These are phyloP conservation scores for Myrmaecium sp. DNA, from an alignment of 2,329 filamentous ascomycete genomes.

Conservation along the genomic window DNA sequence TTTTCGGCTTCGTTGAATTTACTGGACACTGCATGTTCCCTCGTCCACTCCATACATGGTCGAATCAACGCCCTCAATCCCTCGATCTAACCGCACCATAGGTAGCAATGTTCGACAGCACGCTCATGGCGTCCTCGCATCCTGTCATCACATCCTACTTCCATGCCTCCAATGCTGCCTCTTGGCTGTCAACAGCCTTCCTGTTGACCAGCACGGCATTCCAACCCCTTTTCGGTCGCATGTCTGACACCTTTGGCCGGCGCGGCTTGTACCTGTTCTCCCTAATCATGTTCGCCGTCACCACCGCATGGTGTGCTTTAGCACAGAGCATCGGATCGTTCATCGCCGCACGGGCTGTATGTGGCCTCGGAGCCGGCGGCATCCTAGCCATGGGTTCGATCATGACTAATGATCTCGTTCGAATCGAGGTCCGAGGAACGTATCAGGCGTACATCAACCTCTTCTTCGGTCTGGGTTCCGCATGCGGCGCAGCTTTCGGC, in stretches of 20 bases:
- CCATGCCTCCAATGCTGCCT: constrained; percentile 58
- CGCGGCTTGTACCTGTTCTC: constrained; percentile 48
- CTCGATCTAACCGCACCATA: constrained; percentile 4
- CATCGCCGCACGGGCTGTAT: constrained; percentile 52
- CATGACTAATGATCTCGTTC: constrained; percentile 56
- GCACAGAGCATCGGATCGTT: constrained; percentile 52
- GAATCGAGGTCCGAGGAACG: constrained; percentile 52
- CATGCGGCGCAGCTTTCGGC: constrained; percentile 49
- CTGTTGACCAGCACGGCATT: constrained; percentile 61
- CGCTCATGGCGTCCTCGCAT: constrained; percentile 67
- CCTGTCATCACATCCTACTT: constrained; percentile 72
- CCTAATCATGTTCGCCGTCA: constrained; percentile 43
- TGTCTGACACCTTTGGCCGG: constrained; percentile 58
- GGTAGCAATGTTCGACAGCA: constrained; percentile 48
- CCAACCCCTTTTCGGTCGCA: constrained; percentile 55
- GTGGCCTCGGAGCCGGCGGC: constrained; percentile 57
- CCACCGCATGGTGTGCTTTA: constrained; percentile 52
- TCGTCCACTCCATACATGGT: background rate
- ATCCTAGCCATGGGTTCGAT: constrained; percentile 53
- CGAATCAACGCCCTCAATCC: background rate
- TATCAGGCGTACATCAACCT: constrained; percentile 60
- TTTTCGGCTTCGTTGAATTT: background rate
- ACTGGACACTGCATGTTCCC: background rate
- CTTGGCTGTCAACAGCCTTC: constrained; percentile 69
- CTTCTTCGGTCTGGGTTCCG: constrained; percentile 35